Evolutionary conservation across 179 eudicot genomes (phyloP).

Genomic region (Nepenthes alata): DNA sequence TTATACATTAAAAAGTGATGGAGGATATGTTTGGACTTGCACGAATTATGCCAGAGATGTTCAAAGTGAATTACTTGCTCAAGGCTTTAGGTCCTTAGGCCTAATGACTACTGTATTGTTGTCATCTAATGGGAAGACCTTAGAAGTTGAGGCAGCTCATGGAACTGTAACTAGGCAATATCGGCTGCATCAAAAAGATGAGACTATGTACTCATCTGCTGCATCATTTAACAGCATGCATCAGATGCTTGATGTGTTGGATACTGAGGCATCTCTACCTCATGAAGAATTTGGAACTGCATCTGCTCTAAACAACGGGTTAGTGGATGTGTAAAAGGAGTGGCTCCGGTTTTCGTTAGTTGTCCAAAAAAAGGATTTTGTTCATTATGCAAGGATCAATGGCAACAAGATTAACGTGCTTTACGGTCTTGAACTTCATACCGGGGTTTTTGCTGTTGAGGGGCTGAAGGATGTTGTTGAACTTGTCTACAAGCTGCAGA

Average conservation of each 20-base stretch:
- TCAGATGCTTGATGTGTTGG: constrained; percentile 10
- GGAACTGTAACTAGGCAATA: too few relatives aligned
- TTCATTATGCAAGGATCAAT: constrained; percentile 27
- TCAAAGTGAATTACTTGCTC: too few relatives aligned
- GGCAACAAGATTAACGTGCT: constrained; percentile 35
- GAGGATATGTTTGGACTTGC: constrained; percentile 14
- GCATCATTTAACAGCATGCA: constrained; percentile 16
- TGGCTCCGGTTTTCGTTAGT: constrained; percentile 22
- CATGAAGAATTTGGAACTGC: constrained; percentile 4
- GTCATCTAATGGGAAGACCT: too few relatives aligned
- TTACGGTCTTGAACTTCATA: constrained; percentile 56
- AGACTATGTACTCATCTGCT: constrained; percentile 6
- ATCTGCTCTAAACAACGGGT: constrained; percentile 11
- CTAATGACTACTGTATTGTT: too few relatives aligned
- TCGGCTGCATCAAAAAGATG: not conserved
- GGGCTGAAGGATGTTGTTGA: constrained; percentile 52
- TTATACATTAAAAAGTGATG: constrained; percentile 11
- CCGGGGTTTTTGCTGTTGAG: constrained; percentile 32
- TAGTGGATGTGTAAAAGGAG: constrained; percentile 27
- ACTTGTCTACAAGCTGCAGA: constrained; percentile 41
- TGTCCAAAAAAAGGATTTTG: constrained; percentile 39
- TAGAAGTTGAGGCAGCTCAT: too few relatives aligned
- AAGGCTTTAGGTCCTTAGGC: too few relatives aligned
- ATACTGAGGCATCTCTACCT: constrained; percentile 5
- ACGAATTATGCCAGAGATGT: constrained; percentile 8